Base-by-base conservation (phyloP, 768 basidiomycete species). In the Suillus cothurnatus region DNA sequence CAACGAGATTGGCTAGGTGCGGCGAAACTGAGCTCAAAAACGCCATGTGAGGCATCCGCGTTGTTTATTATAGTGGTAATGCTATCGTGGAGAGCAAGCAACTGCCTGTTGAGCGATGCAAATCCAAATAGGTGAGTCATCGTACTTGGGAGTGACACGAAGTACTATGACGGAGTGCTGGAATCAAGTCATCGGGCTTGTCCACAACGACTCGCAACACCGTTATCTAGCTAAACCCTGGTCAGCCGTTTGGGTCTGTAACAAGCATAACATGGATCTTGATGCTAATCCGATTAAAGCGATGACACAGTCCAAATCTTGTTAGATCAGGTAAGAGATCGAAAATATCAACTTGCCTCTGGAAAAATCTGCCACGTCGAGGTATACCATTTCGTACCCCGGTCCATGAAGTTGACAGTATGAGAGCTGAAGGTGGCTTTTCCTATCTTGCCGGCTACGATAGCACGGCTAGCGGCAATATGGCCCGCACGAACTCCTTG, bases 11-110 rank as follows among this genome's bases (percentile, higher is more conserved):
- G 64, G 21, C 79, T 81, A 3, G 90, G 88, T 12, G 81, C 82
- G 14, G 85, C 90, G 68, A 82, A 87, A n/a, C 86, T 86, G 69
- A 92, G 74, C 68, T 89, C 85, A 64, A 86, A 79, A 41, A 83
- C 82, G 9, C 91, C 91, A 64, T 88, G 85, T 39, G 82, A 76
- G 26, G 84, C 86, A 34, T 85, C 83, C 21, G 73, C 72, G 41
- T 74, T 71, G 65, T 82, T 80, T 65, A 84, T 77, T 65, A 86
- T 72, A 26, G 85, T 80, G 68, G 86, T 81, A 70, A 97, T 84
- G 12, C 92, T 94, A 79, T 96, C 94, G 69, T 89, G 86, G 0
- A 93, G 94, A 3, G 84, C 81, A 43, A 95, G 86, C 74, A 88
- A 87, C 15, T 87, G 82, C 68, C 88, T 85, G 76, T 89, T 89